Percentiles rank a stretch among this genome's conserved stretches.
phyloP scores from a whole-genome alignment of 1,284 basidiomycete genomes.

The Cryptococcus sp. region DNA sequence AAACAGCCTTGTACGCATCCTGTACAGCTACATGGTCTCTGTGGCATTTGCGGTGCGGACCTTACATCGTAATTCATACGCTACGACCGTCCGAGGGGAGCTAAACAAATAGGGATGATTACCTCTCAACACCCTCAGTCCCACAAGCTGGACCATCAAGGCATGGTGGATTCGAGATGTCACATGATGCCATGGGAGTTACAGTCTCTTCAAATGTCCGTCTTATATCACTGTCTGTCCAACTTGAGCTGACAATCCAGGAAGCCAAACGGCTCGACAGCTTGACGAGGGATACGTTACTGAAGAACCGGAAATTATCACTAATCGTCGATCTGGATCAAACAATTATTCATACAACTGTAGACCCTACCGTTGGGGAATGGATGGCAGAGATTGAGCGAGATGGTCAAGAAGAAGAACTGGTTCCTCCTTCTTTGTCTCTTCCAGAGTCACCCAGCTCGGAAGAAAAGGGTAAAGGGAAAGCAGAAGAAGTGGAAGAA shows the following conservation, averaged over 20 bases:
- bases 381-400: conserved; percentile 83
- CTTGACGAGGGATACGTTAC: conserved; percentile 71
- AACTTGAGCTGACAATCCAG: conserved; percentile 45
- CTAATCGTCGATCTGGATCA: conserved; percentile 98
- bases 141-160: conserved; percentile 50
- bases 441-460: conserved; percentile 52
- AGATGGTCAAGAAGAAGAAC: conserved; percentile 43
- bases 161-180: conserved; percentile 42
- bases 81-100: not conserved
- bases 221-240: not conserved
- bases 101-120: conserved; percentile 62
- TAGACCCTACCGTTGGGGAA: conserved; percentile 95
- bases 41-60: conserved; percentile 88
- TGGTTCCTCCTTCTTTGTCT: not conserved
- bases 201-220: conserved; percentile 48
- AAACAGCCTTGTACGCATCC: conserved; percentile 89
- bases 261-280: conserved; percentile 85
- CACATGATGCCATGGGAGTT: conserved; percentile 45
- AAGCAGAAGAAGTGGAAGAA: conserved; percentile 1
- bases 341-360: conserved; percentile 97
- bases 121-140: conserved; percentile 75
- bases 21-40: conserved; percentile 85
- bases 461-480: conserved; percentile 30
- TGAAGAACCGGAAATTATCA: conserved; percentile 73
- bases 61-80: conserved; percentile 69